Evolutionary conservation across 768 basidiomycete species (phyloP), one percentile per base, ranked within the genome.

Genomic region (Punctularia strigosozonata): DNA sequence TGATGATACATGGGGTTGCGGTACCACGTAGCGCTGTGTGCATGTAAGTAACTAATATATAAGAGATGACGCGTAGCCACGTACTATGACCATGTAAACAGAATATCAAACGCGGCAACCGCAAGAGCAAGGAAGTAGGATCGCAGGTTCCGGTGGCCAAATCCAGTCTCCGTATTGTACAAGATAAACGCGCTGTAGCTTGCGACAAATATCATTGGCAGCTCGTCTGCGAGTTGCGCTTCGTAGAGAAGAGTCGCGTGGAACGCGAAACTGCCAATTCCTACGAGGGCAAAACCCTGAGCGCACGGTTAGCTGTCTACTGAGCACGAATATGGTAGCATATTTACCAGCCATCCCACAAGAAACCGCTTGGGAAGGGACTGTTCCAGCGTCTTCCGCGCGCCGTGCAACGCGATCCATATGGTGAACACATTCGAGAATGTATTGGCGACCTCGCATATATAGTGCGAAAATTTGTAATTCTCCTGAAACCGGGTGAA

Each of bases 1-100:
- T 89, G 82, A 49, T 89, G 85, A 55, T 82, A 89, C 3, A 86
- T 62, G 0, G 85, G 85, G 48, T 87, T 82, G 19, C 83, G 74
- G 48, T 77, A 72, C n/a, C 4, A 73, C 39, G n/a, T n/a, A 40
- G 73, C 66, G 50, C 83, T 86, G 50, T 26, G 18, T 19, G 25
- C 7, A 18, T 30, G 10, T 30, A 15, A 15, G 28, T 30, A 30
- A 42, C 4, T 40, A 14, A 18, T 10, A 10, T 34, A 14, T 10
- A 13, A 18, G 24, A 21, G 33, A 23, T n/a, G 47, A 12, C 15
- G 21, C n/a, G 31, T 3, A 18, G 19, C 14, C 6, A 65, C 81
- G 53, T 51, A 87, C 85, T 88, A 87, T 57, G 71, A 77, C 64
- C 73, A 66, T 5, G 80, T 77, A 50, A 87, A 82, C 10, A 75